Evolutionary conservation across 1,284 basidiomycete species (phyloP).

Genomic region (Pseudozyma hubeiensis): DNA sequence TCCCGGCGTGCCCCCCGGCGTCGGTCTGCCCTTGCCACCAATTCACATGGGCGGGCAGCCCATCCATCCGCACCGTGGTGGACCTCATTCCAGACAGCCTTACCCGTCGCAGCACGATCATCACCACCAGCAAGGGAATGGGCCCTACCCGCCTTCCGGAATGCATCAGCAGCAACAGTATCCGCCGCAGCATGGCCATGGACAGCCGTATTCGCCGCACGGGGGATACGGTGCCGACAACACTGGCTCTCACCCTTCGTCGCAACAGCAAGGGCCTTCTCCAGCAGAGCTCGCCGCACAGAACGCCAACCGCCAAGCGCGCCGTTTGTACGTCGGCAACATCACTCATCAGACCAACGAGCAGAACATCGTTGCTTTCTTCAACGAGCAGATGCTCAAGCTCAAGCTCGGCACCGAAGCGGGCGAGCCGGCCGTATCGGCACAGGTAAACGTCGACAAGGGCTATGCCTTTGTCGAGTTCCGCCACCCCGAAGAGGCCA

Average conservation of each 20-base stretch:
- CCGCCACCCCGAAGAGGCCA: conserved; percentile 94
- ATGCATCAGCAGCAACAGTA: conserved; percentile 16
- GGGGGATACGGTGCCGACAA: conserved; percentile 13
- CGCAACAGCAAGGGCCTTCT: conserved; percentile 18
- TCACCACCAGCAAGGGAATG: conserved; percentile 1
- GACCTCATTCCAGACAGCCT: conserved; percentile 23
- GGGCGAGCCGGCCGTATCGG: conserved; percentile 84
- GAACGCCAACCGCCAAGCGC: conserved; percentile 78
- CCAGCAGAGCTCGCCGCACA: conserved; percentile 28
- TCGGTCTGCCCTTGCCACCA: conserved; percentile 74
- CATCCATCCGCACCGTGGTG: conserved; percentile 35
- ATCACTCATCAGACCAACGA: conserved; percentile 92
- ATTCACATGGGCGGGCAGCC: conserved; percentile 72
- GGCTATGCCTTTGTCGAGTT: conserved; percentile 94
- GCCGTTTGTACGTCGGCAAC: conserved; percentile 93
- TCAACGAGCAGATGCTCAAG: conserved; percentile 94
- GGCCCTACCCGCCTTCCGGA: conserved; percentile 7
- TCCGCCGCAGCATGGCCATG: conserved; percentile 24
- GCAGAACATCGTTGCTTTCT: conserved; percentile 87
- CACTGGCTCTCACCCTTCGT: conserved; percentile 4
- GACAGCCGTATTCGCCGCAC: conserved; percentile 8
- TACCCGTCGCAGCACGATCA: conserved; percentile 23
- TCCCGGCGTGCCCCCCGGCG: conserved; percentile 44
- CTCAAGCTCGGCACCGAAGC: conserved; percentile 73
- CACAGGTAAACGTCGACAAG: conserved; percentile 97